Evolutionary conservation across 108 stramenopile species (phyloP).

Genomic region (Seminavis robusta): DNA sequence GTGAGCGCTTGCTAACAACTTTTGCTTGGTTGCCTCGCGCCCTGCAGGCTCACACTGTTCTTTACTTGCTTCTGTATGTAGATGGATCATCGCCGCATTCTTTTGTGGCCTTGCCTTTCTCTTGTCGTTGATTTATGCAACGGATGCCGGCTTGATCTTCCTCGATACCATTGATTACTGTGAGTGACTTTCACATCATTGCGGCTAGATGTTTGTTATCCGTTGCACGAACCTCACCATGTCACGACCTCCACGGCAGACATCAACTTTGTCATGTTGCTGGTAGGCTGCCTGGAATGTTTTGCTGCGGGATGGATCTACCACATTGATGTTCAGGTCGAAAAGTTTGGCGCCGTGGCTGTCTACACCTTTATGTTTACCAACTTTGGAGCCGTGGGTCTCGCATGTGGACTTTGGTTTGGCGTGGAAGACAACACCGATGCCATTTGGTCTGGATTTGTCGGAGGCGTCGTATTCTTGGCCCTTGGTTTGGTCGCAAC

Average conservation of each 20-base stretch:
- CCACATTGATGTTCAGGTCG: slow-evolving; percentile 31
- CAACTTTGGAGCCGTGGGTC: slow-evolving; percentile 31
- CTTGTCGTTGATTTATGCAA: slow-evolving; percentile 34
- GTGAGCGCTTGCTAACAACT: not conserved
- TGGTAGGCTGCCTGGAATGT: slow-evolving; percentile 42
- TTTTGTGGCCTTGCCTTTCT: slow-evolving; percentile 25
- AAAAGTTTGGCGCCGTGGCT: slow-evolving; percentile 18
- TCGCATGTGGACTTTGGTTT: slow-evolving; percentile 30
- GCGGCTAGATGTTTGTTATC: too few relatives aligned
- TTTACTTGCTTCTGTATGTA: not conserved
- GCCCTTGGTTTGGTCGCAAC: slow-evolving; percentile 23
- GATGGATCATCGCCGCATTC: slow-evolving; percentile 1
- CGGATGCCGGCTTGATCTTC: slow-evolving; percentile 45
- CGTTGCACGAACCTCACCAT: too few relatives aligned
- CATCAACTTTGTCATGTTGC: slow-evolving; percentile 49
- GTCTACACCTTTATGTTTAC: slow-evolving; percentile 32
- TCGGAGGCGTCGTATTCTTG: slow-evolving; percentile 28
- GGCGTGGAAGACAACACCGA: slow-evolving; percentile 15
- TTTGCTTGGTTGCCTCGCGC: too few relatives aligned
- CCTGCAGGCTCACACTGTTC: too few relatives aligned
- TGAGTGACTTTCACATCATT: too few relatives aligned
- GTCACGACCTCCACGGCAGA: too few relatives aligned
- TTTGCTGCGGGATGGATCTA: slow-evolving; percentile 50
- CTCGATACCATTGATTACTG: slow-evolving; percentile 57
- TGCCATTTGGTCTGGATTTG: slow-evolving; percentile 20